phyloP scores from a whole-genome alignment of 345 rosid genomes.

The Acer saccharum region DNA sequence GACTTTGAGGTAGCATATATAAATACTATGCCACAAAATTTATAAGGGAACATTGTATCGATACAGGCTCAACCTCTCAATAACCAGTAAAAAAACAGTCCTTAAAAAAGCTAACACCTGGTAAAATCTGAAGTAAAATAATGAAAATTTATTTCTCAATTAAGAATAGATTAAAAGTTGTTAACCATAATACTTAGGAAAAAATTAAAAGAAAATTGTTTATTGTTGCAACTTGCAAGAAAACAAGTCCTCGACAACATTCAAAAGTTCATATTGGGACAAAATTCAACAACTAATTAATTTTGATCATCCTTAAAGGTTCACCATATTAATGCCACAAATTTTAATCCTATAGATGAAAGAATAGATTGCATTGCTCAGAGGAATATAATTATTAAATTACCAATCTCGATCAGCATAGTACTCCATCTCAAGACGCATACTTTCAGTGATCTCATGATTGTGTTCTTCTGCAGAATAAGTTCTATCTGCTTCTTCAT shows the following conservation, averaged over 20 bases:
- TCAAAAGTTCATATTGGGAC: conserved; percentile 1
- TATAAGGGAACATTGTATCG: background rate
- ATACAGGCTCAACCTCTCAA: background rate
- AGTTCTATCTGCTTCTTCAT: conserved; percentile 44
- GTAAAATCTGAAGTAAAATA: background rate
- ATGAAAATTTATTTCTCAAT: background rate
- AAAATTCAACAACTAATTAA: background rate
- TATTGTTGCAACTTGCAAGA: background rate
- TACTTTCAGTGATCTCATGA: conserved; percentile 75
- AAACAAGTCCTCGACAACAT: background rate
- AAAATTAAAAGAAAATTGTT: background rate
- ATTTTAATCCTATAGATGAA: conserved; percentile 4
- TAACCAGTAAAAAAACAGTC: background rate
- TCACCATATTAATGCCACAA: background rate
- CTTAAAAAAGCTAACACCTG: background rate
- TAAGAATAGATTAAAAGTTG: background rate
- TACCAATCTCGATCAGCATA: conserved; percentile 91
- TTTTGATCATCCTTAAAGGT: background rate
- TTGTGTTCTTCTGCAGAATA: conserved; percentile 47
- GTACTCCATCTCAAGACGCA: conserved; percentile 83
- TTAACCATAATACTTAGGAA: background rate
- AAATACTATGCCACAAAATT: conserved; percentile 12
- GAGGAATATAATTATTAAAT: conserved; percentile 14
- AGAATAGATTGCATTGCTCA: background rate
- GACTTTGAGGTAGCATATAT: background rate